Conservation (phyloP, 2,329 filamentous ascomycete genomes). For the Diaporthe capsici region DNA sequence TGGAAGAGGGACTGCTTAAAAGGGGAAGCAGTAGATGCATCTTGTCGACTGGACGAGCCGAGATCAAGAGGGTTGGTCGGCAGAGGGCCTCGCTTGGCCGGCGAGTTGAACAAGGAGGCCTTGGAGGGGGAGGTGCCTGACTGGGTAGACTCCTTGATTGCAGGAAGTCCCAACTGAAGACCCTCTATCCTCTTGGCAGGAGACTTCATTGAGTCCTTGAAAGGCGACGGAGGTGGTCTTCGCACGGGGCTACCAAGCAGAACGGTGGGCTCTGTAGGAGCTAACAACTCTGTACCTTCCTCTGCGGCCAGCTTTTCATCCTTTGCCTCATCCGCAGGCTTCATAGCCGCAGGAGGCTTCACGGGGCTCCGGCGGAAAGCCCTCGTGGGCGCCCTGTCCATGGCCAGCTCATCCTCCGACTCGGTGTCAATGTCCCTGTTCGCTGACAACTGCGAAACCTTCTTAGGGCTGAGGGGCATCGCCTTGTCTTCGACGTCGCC, state of each 20-base stretch:
- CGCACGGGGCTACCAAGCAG: conserved; percentile 70
- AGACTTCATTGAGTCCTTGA: conserved; percentile 69
- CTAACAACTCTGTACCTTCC: conserved; percentile 48
- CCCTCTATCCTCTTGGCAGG: conserved; percentile 69
- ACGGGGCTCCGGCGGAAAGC: conserved; percentile 69
- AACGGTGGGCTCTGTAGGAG: conserved; percentile 54
- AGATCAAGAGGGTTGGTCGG: conserved; percentile 57
- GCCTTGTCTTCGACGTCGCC: conserved; percentile 50
- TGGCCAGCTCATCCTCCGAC: conserved; percentile 73
- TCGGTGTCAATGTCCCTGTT: conserved; percentile 56
- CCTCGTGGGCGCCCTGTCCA: conserved; percentile 65
- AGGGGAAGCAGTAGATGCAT: conserved; percentile 52
- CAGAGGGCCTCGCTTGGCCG: conserved; percentile 65
- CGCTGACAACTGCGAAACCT: conserved; percentile 70
- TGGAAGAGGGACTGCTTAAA: conserved; percentile 64
- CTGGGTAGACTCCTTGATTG: conserved; percentile 45
- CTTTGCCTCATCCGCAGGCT: conserved; percentile 51
- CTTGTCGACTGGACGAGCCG: conserved; percentile 46
- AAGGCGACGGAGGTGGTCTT: conserved; percentile 65
- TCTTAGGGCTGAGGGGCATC: conserved; percentile 74
- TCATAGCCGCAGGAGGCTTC: conserved; percentile 59
- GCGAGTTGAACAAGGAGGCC: conserved; percentile 60
- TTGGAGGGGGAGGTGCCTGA: conserved; percentile 55
- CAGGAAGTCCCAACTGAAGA: conserved; percentile 42
- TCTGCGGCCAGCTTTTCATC: conserved; percentile 49